These are phyloP conservation scores for Ilyonectria sp. DNA, from an alignment of 2,329 filamentous ascomycete genomes.

Conservation along the genomic window DNA sequence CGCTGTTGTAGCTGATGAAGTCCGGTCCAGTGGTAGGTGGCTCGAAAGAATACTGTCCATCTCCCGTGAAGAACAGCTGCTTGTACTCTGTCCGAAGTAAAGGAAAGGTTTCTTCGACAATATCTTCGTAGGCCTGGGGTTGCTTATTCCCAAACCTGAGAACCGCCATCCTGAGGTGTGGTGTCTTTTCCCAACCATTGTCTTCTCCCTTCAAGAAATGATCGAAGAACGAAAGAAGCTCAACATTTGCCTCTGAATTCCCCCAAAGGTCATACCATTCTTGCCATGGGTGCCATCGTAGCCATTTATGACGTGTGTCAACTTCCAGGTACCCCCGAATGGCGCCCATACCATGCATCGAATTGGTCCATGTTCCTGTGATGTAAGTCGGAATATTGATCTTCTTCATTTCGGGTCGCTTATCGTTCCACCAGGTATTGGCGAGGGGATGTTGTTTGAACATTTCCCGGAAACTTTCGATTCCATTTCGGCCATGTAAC, in stretches of 20 bases:
- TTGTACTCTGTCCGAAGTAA: slow-evolving; percentile 24
- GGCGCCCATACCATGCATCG: slow-evolving; percentile 44
- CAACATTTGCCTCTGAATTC: background rate
- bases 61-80: slow-evolving; percentile 4
- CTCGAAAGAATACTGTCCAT: background rate
- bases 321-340: slow-evolving; percentile 56
- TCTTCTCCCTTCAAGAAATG: slow-evolving; percentile 11
- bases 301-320: slow-evolving; percentile 57
- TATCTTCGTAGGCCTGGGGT: slow-evolving; percentile 45
- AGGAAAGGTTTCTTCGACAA: slow-evolving; percentile 50
- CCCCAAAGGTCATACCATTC: slow-evolving; percentile 28
- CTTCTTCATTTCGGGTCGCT: slow-evolving; percentile 39
- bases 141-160: slow-evolving; percentile 32
- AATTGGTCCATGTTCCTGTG: slow-evolving; percentile 43
- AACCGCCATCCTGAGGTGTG: slow-evolving; percentile 8
- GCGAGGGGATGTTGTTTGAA: slow-evolving; percentile 32
- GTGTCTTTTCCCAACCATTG: slow-evolving; percentile 13
- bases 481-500: slow-evolving; percentile 39
- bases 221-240: slow-evolving; percentile 14
- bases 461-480: slow-evolving; percentile 43
- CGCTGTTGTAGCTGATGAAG: slow-evolving; percentile 11
- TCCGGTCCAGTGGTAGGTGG: background rate
- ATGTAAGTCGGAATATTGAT: slow-evolving; percentile 46
- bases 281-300: slow-evolving; percentile 46
- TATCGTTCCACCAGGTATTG: slow-evolving; percentile 46